Conservation (phyloP, 140 eudicot genomes). For the Artemisia princeps region DNA sequence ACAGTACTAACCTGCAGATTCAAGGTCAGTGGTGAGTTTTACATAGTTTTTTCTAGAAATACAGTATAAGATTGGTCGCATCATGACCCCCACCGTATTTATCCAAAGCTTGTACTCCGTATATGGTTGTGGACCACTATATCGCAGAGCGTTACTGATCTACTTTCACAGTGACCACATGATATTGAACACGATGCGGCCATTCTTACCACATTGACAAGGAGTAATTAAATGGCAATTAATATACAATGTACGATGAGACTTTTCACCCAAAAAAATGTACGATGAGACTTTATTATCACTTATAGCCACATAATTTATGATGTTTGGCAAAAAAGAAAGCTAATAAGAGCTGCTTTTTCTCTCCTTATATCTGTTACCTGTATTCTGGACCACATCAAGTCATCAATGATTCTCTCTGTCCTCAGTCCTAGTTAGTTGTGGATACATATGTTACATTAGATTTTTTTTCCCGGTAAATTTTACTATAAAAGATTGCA, state of each 20-base stretch:
- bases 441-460: not conserved
- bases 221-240: conserved; percentile 11
- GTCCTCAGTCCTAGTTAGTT: conserved; percentile 7
- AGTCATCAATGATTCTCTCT: conserved; percentile 15
- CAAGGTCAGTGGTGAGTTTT: not conserved
- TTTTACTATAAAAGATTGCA: no score
- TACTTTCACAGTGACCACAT: conserved; percentile 22
- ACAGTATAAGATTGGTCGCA: conserved; percentile 4
- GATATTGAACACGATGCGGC: conserved; percentile 23
- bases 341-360: conserved; percentile 14
- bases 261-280: not conserved
- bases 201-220: conserved; percentile 8
- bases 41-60: conserved; percentile 21
- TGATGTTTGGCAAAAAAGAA: conserved; percentile 20
- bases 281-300: conserved; percentile 13
- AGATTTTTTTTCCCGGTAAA: no score
- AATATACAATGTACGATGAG: not conserved
- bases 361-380: conserved; percentile 3
- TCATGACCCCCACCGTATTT: conserved; percentile 17
- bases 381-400: conserved; percentile 18
- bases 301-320: conserved; percentile 9
- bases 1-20: conserved; percentile 9
- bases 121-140: not conserved
- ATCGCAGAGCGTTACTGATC: not conserved
- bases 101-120: not conserved